Percentiles rank a stretch among this genome's conserved stretches.
These are phyloP conservation scores for Dalbergia cochinchinensis DNA, from an alignment of 306 rosid genomes.

Conservation along the genomic window DNA sequence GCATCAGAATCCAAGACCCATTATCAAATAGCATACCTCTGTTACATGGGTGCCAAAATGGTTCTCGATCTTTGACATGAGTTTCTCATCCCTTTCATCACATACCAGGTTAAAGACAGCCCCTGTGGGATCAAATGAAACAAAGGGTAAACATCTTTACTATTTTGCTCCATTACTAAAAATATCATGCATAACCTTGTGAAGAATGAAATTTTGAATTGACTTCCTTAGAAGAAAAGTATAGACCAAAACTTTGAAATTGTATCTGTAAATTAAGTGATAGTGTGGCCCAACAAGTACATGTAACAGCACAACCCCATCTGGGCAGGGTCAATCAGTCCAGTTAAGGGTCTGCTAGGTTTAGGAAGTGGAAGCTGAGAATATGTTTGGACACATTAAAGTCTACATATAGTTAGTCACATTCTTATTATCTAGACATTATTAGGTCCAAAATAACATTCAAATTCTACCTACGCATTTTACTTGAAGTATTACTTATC, in stretches of 20 bases:
- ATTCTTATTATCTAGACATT: not conserved
- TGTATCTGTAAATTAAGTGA: not conserved
- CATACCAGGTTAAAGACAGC: constrained; percentile 63
- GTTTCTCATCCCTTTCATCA: constrained; percentile 42
- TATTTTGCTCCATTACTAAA: constrained; percentile 2
- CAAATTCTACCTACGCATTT: not conserved
- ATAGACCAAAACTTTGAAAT: not conserved
- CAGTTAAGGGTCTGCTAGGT: not conserved
- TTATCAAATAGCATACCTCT: constrained; percentile 47
- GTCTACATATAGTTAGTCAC: not conserved
- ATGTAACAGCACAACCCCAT: not conserved
- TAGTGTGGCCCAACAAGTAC: not conserved
- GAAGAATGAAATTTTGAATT: not conserved
- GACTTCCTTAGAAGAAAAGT: not conserved
- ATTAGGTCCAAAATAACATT: not conserved
- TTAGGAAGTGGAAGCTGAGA: not conserved
- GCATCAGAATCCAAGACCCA: not conserved
- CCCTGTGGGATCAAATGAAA: constrained; percentile 42
- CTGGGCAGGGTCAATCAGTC: not conserved
- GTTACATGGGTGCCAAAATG: constrained; percentile 50
- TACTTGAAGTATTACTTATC: not conserved
- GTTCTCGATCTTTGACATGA: constrained; percentile 54
- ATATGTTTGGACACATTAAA: not conserved
- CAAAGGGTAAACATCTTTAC: not conserved
- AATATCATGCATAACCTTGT: constrained; percentile 11